These are phyloP conservation scores for Pleurotus citrinopileatus DNA, from an alignment of 768 basidiomycete genomes.

Conservation along the genomic window DNA sequence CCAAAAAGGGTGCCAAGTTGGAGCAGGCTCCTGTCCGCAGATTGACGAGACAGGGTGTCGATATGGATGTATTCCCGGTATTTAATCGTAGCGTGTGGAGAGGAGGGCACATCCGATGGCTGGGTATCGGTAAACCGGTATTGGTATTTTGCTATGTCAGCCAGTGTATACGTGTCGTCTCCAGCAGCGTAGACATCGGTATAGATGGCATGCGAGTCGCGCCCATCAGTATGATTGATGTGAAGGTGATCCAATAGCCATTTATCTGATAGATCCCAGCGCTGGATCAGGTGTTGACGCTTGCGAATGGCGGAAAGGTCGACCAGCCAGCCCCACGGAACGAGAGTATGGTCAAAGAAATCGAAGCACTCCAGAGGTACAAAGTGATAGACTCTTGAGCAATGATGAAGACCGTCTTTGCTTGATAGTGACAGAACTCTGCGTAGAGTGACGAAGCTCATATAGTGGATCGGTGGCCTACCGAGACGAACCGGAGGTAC, in stretches of 20 bases:
- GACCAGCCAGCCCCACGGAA: constrained; percentile 73
- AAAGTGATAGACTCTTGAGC: constrained; percentile 32
- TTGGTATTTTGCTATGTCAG: constrained; percentile 57
- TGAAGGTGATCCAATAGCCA: constrained; percentile 45
- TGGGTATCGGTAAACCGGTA: constrained; percentile 56
- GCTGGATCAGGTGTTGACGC: constrained; percentile 41
- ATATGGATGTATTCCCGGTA: constrained; percentile 43
- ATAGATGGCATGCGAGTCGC: background rate
- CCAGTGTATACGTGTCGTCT: constrained; percentile 44
- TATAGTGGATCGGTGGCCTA: constrained; percentile 55
- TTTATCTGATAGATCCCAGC: constrained; percentile 45
- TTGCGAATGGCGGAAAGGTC: constrained; percentile 40
- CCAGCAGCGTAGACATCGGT: constrained; percentile 4
- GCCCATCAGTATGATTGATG: constrained; percentile 16
- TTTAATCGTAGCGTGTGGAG: constrained; percentile 20
- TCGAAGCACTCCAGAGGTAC: constrained; percentile 58
- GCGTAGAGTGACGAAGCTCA: constrained; percentile 47
- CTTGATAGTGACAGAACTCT: constrained; percentile 43
- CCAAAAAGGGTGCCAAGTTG: constrained; percentile 78
- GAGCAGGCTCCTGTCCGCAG: constrained; percentile 46
- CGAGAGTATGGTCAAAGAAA: constrained; percentile 56
- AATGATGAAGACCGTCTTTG: constrained; percentile 53
- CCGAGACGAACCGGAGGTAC: constrained; percentile 76
- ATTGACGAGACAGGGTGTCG: constrained; percentile 29
- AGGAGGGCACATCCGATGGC: constrained; percentile 14